phyloP scores from a whole-genome alignment of 345 rosid species.

The Passiflora organensis region DNA sequence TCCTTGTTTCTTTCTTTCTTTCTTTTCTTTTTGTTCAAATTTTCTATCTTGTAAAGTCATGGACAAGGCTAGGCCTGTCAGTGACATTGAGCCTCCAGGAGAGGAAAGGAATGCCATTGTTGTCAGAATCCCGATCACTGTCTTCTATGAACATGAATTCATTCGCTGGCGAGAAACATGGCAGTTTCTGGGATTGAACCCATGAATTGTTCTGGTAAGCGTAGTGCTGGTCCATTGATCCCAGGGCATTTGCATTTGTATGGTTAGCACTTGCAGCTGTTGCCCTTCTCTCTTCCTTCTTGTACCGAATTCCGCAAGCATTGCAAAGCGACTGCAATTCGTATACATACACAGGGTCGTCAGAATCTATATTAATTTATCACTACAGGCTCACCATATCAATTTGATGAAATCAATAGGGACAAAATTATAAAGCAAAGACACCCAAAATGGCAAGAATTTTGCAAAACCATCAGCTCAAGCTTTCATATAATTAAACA shows the following conservation, averaged over 20 bases:
- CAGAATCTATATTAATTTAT: too few relatives aligned
- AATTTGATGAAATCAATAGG: too few relatives aligned
- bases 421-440: too few relatives aligned
- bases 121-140: conserved; percentile 43
- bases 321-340: conserved; percentile 74
- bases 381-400: too few relatives aligned
- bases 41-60: conserved; percentile 71
- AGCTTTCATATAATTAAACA: too few relatives aligned
- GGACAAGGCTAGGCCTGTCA: conserved; percentile 83
- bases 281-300: conserved; percentile 86
- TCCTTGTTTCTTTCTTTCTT: background rate
- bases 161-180: conserved; percentile 43
- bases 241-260: conserved; percentile 4
- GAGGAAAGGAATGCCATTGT: conserved; percentile 60
- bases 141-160: conserved; percentile 68
- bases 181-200: conserved; percentile 53
- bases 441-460: too few relatives aligned
- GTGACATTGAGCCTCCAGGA: conserved; percentile 89
- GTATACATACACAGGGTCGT: background rate
- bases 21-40: background rate
- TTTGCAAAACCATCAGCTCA: too few relatives aligned
- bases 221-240: conserved; percentile 34
- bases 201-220: conserved; percentile 40
- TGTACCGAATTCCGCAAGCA: conserved; percentile 91
- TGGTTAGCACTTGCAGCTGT: conserved; percentile 32